These are phyloP conservation scores for Coemansia sp. DNA, from an alignment of 192 early-diverging fungal species.

Conservation along the genomic window DNA sequence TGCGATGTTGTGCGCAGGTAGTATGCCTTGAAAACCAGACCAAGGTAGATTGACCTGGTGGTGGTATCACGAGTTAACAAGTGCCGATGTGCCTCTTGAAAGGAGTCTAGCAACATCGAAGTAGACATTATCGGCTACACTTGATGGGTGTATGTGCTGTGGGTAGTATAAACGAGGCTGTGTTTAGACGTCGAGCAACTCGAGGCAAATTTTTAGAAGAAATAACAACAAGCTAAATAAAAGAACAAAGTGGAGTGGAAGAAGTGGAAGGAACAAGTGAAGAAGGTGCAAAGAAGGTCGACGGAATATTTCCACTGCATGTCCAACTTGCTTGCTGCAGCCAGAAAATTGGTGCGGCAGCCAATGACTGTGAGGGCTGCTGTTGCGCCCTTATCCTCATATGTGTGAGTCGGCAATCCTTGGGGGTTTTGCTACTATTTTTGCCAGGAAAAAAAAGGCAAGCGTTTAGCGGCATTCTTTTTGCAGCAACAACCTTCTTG, in stretches of 20 bases:
- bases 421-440: too few relatives aligned
- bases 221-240: conserved; percentile 6
- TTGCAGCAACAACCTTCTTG: too few relatives aligned
- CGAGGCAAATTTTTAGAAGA: conserved; percentile 9
- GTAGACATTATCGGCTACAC: conserved; percentile 1
- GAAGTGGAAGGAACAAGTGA: conserved; percentile 16
- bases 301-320: conserved; percentile 7
- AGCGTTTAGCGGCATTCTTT: too few relatives aligned
- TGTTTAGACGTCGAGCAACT: background rate
- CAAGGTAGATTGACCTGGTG: conserved; percentile 26
- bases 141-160: background rate
- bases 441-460: too few relatives aligned
- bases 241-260: conserved; percentile 4
- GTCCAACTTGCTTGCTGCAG: too few relatives aligned
- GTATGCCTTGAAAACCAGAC: conserved; percentile 49
- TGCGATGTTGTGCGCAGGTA: conserved; percentile 16
- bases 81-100: conserved; percentile 26
- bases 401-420: too few relatives aligned
- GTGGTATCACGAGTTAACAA: conserved; percentile 18
- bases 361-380: too few relatives aligned
- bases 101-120: conserved; percentile 13
- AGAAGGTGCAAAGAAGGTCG: conserved; percentile 18
- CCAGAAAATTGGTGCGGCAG: too few relatives aligned
- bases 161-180: background rate
- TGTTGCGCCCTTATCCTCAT: too few relatives aligned